Percentiles rank a stretch among this genome's conserved stretches.
phyloP scores from a whole-genome alignment of 192 early-diverging fungal genomes.

The Phlyctochytrium planicorne region DNA sequence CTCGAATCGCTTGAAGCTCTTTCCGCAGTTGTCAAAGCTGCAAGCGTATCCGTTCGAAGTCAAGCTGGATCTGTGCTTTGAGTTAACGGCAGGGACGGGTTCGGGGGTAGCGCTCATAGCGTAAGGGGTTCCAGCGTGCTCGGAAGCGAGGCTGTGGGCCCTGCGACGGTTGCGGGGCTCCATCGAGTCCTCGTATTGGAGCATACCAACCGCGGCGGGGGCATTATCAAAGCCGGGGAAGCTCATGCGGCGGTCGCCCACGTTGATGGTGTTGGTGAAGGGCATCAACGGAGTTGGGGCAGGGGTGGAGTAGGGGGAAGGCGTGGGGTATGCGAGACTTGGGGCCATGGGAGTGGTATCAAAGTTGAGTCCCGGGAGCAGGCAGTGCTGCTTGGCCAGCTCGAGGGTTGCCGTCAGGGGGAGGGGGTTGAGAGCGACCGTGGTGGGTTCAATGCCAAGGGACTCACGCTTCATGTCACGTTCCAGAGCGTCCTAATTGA shows the following conservation, averaged over 20 bases:
- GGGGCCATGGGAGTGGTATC: constrained; percentile 30
- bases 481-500: constrained; percentile 83
- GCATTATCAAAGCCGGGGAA: background rate
- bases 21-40: constrained; percentile 26
- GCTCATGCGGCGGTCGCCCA: background rate
- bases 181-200: constrained; percentile 7
- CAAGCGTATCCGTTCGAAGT: constrained; percentile 29
- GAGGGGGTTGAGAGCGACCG: constrained; percentile 46
- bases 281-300: no score
- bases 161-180: background rate
- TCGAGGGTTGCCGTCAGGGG: constrained; percentile 36
- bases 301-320: no score
- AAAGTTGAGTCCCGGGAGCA: constrained; percentile 56
- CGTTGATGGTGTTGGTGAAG: no score
- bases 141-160: background rate
- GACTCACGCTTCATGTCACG: constrained; percentile 94
- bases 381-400: constrained; percentile 59
- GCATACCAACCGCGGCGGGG: constrained; percentile 9
- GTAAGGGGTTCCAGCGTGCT: background rate
- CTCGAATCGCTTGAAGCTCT: constrained; percentile 71
- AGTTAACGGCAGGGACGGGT: constrained; percentile 56
- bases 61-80: constrained; percentile 59
- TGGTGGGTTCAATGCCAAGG: constrained; percentile 80
- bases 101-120: background rate
- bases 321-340: constrained; percentile 2